Base-by-base conservation (phyloP, 2,329 filamentous ascomycete genomes). In the Zymoseptoria brevis region DNA sequence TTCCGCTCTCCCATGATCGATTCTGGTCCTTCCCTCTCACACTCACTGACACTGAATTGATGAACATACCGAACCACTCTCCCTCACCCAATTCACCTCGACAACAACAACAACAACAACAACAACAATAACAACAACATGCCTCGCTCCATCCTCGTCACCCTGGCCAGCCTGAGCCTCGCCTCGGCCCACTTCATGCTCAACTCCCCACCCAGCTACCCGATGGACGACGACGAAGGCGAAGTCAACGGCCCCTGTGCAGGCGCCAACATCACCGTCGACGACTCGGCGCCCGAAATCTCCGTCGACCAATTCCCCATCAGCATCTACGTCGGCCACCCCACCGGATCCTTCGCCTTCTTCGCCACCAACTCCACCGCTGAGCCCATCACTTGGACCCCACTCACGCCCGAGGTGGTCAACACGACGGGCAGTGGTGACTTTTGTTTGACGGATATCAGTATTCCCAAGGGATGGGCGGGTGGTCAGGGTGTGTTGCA, bases 121-220 rank as follows among this genome's bases (percentile, higher is more conserved):
- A 35, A 35, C 19, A 29, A 51, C 24, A 66, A 9, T 53, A 22
- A 66, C 19, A n/a, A n/a, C n/a, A n/a, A n/a, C 56, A 72, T 70
- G 65, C 22, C 65, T 30, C 62, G 57, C 55, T 66, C 57, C 22
- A 22, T 68, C 50, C 29, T 71, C 30, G 30, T 75, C 55, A 54
- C 58, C 50, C 60, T 71, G 35, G 62, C 62, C 49, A 62, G 67
- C 16, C 65, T 69, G 19, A 63, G 59, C 51, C 64, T 74, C 58
- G 66, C 72, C 22, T 69, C 74, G 5, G 76, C 76, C 4, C 77
- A 79, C 64, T 79, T 77, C 72, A 65, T 65, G 21, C 70, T 79
- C 48, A 63, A 74, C 19, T 74, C 72, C 59, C 77, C 76, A 22
- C 62, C 68, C 9, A 67, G 67, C 8, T 69, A 67, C 22, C 70